These are phyloP conservation scores for Jacaranda mimosifolia DNA, from an alignment of 257 asterid genomes.

Conservation along the genomic window DNA sequence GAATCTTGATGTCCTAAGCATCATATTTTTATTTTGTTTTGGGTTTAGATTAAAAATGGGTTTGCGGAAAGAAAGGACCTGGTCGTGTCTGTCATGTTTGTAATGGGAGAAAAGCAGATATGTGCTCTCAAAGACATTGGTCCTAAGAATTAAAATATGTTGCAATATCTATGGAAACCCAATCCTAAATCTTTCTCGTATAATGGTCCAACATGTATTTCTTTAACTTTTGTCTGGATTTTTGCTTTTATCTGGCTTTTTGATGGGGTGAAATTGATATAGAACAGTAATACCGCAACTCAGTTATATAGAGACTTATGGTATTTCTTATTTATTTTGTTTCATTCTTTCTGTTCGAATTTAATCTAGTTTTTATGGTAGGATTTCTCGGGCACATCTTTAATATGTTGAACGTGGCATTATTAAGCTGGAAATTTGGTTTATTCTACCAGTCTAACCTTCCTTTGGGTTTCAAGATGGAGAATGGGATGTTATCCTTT, in stretches of 20 bases:
- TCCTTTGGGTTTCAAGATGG: not conserved
- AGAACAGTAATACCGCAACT: conserved; percentile 21
- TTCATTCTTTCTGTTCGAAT: not conserved
- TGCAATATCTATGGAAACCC: not conserved
- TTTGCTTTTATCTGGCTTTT: not conserved
- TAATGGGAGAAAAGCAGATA: conserved; percentile 41
- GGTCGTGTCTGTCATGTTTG: conserved; percentile 44
- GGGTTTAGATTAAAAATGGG: conserved; percentile 39
- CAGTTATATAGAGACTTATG: conserved; percentile 28
- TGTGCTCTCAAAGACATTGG: conserved; percentile 45
- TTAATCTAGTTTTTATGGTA: not conserved
- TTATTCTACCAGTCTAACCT: not conserved
- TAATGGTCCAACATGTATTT: no score
- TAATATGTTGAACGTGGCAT: not conserved
- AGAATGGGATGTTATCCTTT: no score
- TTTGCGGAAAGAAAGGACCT: conserved; percentile 46
- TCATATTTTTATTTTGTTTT: not conserved
- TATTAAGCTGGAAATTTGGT: not conserved
- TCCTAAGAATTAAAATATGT: conserved; percentile 31
- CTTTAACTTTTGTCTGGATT: no score
- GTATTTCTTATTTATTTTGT: conserved; percentile 9
- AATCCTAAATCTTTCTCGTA: no score
- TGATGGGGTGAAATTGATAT: not conserved
- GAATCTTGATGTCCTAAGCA: not conserved
- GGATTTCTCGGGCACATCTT: not conserved